Conservation (phyloP, 179 eudicot genomes). For the Sideroxylon spinosum region DNA sequence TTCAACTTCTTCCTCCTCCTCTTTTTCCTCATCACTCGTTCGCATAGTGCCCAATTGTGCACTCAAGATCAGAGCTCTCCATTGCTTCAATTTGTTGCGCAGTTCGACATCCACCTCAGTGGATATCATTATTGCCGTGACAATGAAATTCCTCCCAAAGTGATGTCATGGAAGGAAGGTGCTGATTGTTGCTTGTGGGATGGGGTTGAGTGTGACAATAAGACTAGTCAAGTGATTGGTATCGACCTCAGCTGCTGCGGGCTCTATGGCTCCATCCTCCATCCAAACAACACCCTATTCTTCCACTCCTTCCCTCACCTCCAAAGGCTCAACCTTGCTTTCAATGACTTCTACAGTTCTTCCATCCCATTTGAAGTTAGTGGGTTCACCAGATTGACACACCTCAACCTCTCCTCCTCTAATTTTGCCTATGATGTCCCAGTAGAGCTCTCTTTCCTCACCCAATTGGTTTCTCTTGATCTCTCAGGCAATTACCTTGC, state of each 20-base stretch:
- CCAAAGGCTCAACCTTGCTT: conserved; percentile 23
- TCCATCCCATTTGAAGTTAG: neutral
- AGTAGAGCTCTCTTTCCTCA: no score
- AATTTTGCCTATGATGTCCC: no score
- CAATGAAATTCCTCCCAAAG: neutral
- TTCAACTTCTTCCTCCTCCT: neutral
- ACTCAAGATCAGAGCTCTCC: neutral
- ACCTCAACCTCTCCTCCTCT: no score
- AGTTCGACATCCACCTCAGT: neutral
- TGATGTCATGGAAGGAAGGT: neutral
- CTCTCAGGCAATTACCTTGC: neutral
- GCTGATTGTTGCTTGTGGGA: conserved; percentile 35
- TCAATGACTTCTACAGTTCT: conserved; percentile 15
- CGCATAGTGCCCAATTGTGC: neutral
- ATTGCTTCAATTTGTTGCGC: neutral
- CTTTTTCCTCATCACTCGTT: neutral
- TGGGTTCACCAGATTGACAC: no score
- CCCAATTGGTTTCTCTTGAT: no score
- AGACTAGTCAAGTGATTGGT: conserved; percentile 23
- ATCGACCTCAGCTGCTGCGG: conserved; percentile 31
- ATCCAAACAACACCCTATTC: conserved; percentile 17
- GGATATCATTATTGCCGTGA: neutral
- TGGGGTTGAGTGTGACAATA: conserved; percentile 23
- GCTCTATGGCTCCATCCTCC: conserved; percentile 27
- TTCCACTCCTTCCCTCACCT: conserved; percentile 25